Evolutionary conservation across 805 yeast species (phyloP).

Genomic region (Deakozyma indianensis): DNA sequence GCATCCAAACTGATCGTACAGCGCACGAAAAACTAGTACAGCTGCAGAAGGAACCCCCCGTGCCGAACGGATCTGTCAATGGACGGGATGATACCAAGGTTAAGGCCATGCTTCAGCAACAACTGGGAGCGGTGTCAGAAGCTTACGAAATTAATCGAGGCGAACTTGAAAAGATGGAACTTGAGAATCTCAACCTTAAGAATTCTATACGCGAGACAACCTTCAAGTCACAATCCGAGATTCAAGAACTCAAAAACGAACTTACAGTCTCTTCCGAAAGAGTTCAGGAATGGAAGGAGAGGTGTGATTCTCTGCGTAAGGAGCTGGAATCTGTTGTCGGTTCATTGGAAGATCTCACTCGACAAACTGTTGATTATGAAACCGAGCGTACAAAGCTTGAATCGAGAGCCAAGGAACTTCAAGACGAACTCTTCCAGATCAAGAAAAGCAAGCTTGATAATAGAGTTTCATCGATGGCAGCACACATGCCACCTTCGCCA

Average conservation of each 20-base stretch:
- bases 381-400: slow-evolving; percentile 17
- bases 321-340: slow-evolving; percentile 19
- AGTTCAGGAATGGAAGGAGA: neutral
- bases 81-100: neutral
- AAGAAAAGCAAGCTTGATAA: slow-evolving; percentile 8
- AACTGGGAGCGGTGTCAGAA: slow-evolving; percentile 8
- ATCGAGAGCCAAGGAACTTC: slow-evolving; percentile 12
- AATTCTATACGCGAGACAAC: slow-evolving; percentile 10
- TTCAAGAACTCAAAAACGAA: slow-evolving; percentile 13
- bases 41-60: neutral
- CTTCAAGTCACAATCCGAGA: slow-evolving; percentile 13
- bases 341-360: slow-evolving; percentile 23
- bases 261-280: slow-evolving; percentile 4
- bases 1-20: neutral
- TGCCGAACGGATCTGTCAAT: neutral
- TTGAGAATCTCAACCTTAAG: slow-evolving; percentile 14
- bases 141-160: slow-evolving; percentile 11
- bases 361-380: slow-evolving; percentile 22
- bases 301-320: slow-evolving; percentile 14
- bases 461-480: slow-evolving; percentile 10
- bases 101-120: slow-evolving; percentile 7
- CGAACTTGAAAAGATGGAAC: slow-evolving; percentile 12
- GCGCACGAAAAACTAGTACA: neutral
- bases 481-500: neutral
- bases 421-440: slow-evolving; percentile 10